These are phyloP conservation scores for Plasmodium coatneyi DNA, from an alignment of 169 alveolate genomes.

Conservation along the genomic window DNA sequence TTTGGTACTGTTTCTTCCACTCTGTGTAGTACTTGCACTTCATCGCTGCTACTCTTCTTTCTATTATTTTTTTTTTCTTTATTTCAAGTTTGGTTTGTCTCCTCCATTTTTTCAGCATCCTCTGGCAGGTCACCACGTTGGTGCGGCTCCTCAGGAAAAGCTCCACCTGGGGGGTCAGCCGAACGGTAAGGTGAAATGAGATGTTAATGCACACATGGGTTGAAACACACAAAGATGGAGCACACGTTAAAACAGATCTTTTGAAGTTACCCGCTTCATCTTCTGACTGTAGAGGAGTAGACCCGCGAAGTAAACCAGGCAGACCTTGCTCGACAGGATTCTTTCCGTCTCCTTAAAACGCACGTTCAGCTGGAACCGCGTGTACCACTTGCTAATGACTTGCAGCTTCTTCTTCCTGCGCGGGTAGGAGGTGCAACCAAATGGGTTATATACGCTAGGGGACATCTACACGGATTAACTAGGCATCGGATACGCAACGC, in stretches of 20 bases:
- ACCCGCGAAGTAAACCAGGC: not conserved
- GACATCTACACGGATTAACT: not conserved
- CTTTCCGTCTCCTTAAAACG: slow-evolving; percentile 18
- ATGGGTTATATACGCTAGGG: not conserved
- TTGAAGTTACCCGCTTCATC: slow-evolving; percentile 41
- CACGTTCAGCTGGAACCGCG: slow-evolving; percentile 14
- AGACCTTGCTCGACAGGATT: slow-evolving; percentile 8
- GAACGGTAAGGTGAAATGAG: not conserved
- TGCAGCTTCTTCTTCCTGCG: slow-evolving; percentile 32
- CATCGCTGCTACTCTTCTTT: not conserved
- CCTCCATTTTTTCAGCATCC: slow-evolving; percentile 26
- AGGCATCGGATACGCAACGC: not conserved
- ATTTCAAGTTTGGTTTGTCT: not conserved
- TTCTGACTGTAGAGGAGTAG: slow-evolving; percentile 10
- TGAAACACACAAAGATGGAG: not conserved
- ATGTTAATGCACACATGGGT: not conserved
- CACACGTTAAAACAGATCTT: not conserved
- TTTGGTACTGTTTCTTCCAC: slow-evolving; percentile 25
- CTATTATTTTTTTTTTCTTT: not conserved
- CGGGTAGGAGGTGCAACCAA: not conserved
- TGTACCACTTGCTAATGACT: slow-evolving; percentile 49
- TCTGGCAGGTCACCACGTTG: slow-evolving; percentile 20
- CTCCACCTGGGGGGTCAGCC: slow-evolving; percentile 1
- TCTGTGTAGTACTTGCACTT: slow-evolving; percentile 13
- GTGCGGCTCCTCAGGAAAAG: slow-evolving; percentile 12